These are phyloP conservation scores for Coniochaeta hoffmannii DNA, from an alignment of 2,329 filamentous ascomycete genomes.

Conservation along the genomic window DNA sequence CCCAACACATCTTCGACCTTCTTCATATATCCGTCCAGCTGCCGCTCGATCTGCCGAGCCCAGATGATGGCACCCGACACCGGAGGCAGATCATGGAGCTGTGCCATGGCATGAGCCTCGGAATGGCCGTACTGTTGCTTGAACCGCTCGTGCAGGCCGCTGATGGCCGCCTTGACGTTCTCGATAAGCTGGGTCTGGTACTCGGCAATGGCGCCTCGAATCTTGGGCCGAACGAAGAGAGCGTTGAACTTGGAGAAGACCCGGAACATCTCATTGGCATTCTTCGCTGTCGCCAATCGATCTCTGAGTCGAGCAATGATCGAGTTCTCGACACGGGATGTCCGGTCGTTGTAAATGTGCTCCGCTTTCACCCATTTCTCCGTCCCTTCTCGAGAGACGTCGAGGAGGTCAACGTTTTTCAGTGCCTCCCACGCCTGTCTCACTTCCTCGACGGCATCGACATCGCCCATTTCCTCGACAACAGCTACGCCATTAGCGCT, in stretches of 20 bases:
- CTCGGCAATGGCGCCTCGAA: slow-evolving; percentile 93
- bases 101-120: slow-evolving; percentile 96
- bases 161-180: slow-evolving; percentile 94
- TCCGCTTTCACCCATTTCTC: slow-evolving; percentile 90
- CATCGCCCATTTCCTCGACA: slow-evolving; percentile 91
- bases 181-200: slow-evolving; percentile 98
- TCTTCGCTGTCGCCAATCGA: slow-evolving; percentile 89
- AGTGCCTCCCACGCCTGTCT: slow-evolving; percentile 88
- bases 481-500: slow-evolving; percentile 57
- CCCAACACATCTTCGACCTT: slow-evolving; percentile 98
- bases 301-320: slow-evolving; percentile 94
- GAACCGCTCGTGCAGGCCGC: slow-evolving; percentile 88
- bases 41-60: slow-evolving; percentile 93
- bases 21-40: slow-evolving; percentile 94
- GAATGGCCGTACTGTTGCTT: slow-evolving; percentile 99
- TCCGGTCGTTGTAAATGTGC: slow-evolving; percentile 94
- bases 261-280: slow-evolving; percentile 98
- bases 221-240: slow-evolving; percentile 96
- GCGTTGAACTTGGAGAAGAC: slow-evolving; percentile 99
- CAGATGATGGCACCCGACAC: slow-evolving; percentile 97
- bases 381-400: slow-evolving; percentile 85
- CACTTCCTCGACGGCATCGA: slow-evolving; percentile 95
- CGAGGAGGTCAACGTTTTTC: slow-evolving; percentile 90
- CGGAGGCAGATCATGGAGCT: slow-evolving; percentile 88
- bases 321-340: slow-evolving; percentile 94